Conservation (phyloP, 2,329 filamentous ascomycete species). For the Zalaria sp. region DNA sequence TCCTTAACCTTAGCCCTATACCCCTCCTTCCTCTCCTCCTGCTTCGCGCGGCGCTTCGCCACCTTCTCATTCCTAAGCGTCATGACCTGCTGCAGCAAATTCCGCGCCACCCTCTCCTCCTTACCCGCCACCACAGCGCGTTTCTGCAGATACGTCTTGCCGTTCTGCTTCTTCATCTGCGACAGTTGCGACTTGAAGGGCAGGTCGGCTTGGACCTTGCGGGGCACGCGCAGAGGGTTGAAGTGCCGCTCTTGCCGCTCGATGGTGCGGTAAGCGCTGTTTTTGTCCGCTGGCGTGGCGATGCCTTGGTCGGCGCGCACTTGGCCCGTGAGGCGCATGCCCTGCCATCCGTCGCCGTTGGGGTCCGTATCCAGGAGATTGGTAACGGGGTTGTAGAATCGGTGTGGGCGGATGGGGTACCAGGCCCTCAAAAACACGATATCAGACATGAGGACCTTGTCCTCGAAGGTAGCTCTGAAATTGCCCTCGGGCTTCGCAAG, state of each 20-base stretch:
- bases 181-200: conserved; percentile 89
- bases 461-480: conserved; percentile 95
- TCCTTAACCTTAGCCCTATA: conserved; percentile 76
- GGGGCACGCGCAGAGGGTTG: conserved; percentile 57
- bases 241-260: conserved; percentile 36
- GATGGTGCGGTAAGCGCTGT: conserved; percentile 66
- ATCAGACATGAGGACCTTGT: conserved; percentile 94
- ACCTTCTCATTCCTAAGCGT: conserved; percentile 83
- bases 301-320: conserved; percentile 66
- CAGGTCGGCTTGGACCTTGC: conserved; percentile 65
- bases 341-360: conserved; percentile 49
- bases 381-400: conserved; percentile 93
- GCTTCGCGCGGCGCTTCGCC: conserved; percentile 67
- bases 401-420: conserved; percentile 89
- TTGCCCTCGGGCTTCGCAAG: conserved; percentile 86
- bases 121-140: conserved; percentile 69
- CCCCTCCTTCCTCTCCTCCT: conserved; percentile 70
- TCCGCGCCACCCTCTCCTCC: conserved; percentile 79
- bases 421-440: conserved; percentile 93
- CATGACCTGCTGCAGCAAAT: conserved; percentile 84
- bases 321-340: conserved; percentile 88
- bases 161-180: conserved; percentile 64
- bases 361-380: conserved; percentile 57
- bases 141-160: conserved; percentile 84
- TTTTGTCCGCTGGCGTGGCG: conserved; percentile 63